Evolutionary conservation across 2,329 filamentous ascomycete genomes (phyloP).

Genomic region (Neopestalotiopsis clavispora): DNA sequence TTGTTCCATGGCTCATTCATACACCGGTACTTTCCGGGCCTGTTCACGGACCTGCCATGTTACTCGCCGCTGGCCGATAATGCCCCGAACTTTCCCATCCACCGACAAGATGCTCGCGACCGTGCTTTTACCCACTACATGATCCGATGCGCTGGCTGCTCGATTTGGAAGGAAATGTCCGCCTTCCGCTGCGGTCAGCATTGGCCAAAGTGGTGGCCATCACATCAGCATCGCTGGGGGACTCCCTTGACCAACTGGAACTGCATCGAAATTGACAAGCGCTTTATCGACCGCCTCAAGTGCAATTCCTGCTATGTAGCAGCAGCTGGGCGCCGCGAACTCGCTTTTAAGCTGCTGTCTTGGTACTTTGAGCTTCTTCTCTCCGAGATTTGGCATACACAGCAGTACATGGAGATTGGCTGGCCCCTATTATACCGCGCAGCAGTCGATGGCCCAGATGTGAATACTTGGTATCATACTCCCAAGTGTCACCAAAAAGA

Average conservation of each 20-base stretch:
- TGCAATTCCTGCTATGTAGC: neutral
- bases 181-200: constrained; percentile 6
- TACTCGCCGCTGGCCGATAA: neutral
- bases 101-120: constrained; percentile 6
- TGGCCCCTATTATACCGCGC: neutral
- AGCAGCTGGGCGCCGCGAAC: neutral
- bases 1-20: constrained; percentile 11
- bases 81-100: constrained; percentile 4
- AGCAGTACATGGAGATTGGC: neutral
- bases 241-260: neutral
- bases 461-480: neutral
- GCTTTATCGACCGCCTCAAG: neutral
- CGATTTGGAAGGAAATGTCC: constrained; percentile 19
- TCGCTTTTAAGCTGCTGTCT: too few species aligned
- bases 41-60: constrained; percentile 4
- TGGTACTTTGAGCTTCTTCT: neutral
- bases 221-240: constrained; percentile 10
- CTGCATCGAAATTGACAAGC: neutral
- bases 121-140: constrained; percentile 20
- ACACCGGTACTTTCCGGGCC: constrained; percentile 17
- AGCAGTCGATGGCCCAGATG: neutral
- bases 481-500: neutral
- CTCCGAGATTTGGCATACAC: neutral
- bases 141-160: constrained; percentile 20
- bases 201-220: constrained; percentile 18